Evolutionary conservation across 352 stramenopile species (phyloP), one percentile per base, ranked within the genome.

Genomic region (Phytophthora cryptogea): DNA sequence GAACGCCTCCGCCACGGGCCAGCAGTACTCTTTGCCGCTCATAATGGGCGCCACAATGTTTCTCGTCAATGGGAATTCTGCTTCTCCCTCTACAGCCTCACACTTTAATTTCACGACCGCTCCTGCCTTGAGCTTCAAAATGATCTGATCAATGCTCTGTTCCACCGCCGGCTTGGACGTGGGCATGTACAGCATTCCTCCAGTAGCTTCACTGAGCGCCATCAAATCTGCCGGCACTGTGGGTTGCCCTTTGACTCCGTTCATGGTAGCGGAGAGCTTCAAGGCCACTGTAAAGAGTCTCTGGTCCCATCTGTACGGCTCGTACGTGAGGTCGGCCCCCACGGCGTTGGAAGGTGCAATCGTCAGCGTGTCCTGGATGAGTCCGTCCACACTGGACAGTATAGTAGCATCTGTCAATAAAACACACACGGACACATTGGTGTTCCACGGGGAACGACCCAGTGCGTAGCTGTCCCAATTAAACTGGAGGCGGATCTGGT

Each of bases 391-490:
- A 26, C 57, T 78, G 10, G 84, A 90, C 13, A 93, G 66, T 35
- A 65, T 72, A 3, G 83, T 91, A n/a, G 86, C 86, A 63, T 95
- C 86, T 54, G 86, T 94, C 41, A 95, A 65, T 23, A 94, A 59
- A 17, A 95, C 76, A 53, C 86, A 92, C 1, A 94, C 80, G 0
- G 78, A 86, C 23, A 94, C 76, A 53, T 95, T 93, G 3, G 86
- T 93, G 58, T 93, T 95, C 81, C 83, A 94, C 0, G 86, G 81
- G 30, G 80, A 72, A 30, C 86, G 73, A 3, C 86, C 86, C 16
- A 95, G 71, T 16, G 50, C 87, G 67, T 95, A 95, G 58, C 81
- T 92, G 77, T 95, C 86, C 80, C 84, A 95, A 54, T 92, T 91
- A 66, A 93, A 90, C 70, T 92, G 84, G 37, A 93, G 71, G 0